phyloP scores from a whole-genome alignment of 2,329 filamentous ascomycete species.

The Aspergillus sp. region DNA sequence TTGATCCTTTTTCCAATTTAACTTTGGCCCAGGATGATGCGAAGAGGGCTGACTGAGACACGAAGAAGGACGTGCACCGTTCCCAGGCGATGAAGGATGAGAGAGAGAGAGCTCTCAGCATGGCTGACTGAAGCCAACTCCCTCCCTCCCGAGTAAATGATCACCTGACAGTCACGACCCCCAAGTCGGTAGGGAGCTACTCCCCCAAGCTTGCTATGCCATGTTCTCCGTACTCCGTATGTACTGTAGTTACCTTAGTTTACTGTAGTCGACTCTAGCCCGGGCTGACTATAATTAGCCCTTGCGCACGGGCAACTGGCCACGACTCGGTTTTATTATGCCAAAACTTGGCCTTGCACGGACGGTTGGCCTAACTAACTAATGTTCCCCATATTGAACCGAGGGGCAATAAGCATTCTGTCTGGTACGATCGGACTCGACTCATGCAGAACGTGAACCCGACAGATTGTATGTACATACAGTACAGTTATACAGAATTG shows the following conservation, averaged over 20 bases:
- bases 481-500: neutral
- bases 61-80: neutral
- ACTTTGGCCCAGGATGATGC: neutral
- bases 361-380: neutral
- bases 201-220: neutral
- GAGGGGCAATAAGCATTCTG: neutral
- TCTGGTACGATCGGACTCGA: neutral
- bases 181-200: neutral
- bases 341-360: neutral
- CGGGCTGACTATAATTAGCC: neutral
- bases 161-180: neutral
- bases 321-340: neutral
- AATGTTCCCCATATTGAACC: neutral
- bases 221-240: neutral
- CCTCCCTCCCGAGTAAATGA: neutral
- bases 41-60: neutral
- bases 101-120: neutral
- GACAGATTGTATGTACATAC: neutral
- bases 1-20: neutral
- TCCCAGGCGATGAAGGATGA: neutral
- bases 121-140: neutral
- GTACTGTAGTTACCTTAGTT: no score
- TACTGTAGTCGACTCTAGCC: neutral
- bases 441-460: neutral
- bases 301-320: neutral